Evolutionary conservation across 2,329 filamentous ascomycete genomes (phyloP).

Genomic region (Hypoxylon sp.): DNA sequence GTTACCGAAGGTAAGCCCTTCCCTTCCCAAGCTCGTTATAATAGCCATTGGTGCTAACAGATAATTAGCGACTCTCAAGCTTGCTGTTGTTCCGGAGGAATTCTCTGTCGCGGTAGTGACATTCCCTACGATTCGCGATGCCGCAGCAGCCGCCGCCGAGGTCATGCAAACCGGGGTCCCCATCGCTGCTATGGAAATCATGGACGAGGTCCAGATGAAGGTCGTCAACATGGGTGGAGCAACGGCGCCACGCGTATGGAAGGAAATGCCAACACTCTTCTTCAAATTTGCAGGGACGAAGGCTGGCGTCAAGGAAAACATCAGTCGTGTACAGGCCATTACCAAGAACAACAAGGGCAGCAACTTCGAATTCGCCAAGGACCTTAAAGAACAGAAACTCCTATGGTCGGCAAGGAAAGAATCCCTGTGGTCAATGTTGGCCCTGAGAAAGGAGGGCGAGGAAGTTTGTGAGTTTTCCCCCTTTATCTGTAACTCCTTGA

Average conservation of each 20-base stretch:
- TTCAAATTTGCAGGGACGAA: conserved; percentile 90
- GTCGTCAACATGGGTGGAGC: conserved; percentile 83
- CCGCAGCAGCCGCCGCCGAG: conserved; percentile 79
- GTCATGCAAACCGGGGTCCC: conserved; percentile 83
- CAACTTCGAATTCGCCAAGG: conserved; percentile 82
- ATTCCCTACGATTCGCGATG: conserved; percentile 82
- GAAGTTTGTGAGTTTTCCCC: conserved; percentile 78
- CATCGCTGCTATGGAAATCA: conserved; percentile 84
- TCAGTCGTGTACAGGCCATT: conserved; percentile 76
- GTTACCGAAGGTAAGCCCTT: conserved; percentile 76
- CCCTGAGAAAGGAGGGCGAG: conserved; percentile 74
- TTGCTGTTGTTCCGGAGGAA: conserved; percentile 81
- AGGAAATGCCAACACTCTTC: conserved; percentile 82
- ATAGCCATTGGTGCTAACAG: conserved; percentile 6
- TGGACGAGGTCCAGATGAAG: conserved; percentile 90
- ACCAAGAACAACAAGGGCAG: conserved; percentile 74
- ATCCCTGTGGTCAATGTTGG: conserved; percentile 86
- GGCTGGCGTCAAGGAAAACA: conserved; percentile 83
- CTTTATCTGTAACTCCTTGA: conserved; percentile 51
- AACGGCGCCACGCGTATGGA: conserved; percentile 78
- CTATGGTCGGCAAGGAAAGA: conserved; percentile 88
- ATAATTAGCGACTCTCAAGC: conserved; percentile 77
- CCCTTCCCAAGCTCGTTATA: neutral
- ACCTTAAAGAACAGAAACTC: conserved; percentile 78
- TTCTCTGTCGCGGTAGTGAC: conserved; percentile 84